These are phyloP conservation scores for Amanita pseudoporphyria DNA, from an alignment of 768 basidiomycete genomes.

Conservation along the genomic window DNA sequence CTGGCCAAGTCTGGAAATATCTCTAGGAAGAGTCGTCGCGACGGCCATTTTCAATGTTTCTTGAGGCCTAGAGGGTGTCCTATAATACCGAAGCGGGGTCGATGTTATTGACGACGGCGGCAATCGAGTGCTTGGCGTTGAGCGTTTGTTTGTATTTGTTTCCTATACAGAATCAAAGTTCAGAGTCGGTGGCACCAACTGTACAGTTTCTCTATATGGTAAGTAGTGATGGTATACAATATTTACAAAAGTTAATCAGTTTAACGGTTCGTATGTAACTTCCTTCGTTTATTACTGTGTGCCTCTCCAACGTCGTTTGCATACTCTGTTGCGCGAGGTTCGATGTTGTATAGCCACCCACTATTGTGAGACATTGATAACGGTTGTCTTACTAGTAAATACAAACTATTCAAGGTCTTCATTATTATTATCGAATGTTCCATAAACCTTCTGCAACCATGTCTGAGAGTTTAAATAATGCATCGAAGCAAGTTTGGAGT, in stretches of 20 bases:
- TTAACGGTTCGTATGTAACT: not conserved
- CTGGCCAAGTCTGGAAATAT: conserved; percentile 70
- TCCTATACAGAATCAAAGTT: conserved; percentile 34
- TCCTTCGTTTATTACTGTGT: not conserved
- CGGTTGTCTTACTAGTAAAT: not conserved
- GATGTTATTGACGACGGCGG: conserved; percentile 23
- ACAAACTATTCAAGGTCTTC: not conserved
- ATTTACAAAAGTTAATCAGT: not conserved
- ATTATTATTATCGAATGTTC: conserved; percentile 11
- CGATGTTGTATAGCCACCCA: not conserved
- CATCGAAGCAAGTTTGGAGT: conserved; percentile 17
- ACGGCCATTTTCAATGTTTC: conserved; percentile 43
- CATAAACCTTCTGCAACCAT: conserved; percentile 43
- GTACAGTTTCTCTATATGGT: conserved; percentile 27
- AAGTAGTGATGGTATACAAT: conserved; percentile 5
- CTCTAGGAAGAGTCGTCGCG: conserved; percentile 69
- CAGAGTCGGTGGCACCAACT: conserved; percentile 27
- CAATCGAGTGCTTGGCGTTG: conserved; percentile 22
- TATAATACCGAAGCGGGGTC: conserved; percentile 15
- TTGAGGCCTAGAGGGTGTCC: conserved; percentile 27
- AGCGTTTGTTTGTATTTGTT: conserved; percentile 41
- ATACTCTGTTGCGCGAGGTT: not conserved
- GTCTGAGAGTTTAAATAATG: conserved; percentile 31
- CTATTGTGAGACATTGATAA: not conserved
- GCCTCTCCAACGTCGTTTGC: not conserved